Conservation (phyloP, 2,329 filamentous ascomycete genomes). For the Alternaria tenuissima region DNA sequence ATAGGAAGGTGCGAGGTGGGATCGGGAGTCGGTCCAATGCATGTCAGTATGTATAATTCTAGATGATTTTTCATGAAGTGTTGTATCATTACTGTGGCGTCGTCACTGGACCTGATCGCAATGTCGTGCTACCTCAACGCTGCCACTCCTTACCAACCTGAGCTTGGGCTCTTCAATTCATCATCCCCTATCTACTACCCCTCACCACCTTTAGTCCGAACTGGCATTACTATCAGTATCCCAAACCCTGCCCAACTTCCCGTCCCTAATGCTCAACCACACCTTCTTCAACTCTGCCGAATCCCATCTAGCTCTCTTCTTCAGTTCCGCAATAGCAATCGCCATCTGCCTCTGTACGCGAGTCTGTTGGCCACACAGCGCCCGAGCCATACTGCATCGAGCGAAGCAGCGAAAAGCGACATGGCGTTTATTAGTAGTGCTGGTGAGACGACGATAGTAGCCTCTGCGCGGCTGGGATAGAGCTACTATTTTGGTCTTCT, state of each 20-base stretch:
- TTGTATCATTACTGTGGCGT: neutral
- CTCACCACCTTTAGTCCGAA: neutral
- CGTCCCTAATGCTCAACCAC: neutral
- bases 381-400: conserved; percentile 1
- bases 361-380: neutral
- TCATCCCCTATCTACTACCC: neutral
- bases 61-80: neutral
- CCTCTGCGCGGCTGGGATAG: neutral
- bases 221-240: neutral
- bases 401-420: neutral
- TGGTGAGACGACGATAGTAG: neutral
- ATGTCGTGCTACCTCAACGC: neutral
- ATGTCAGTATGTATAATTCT: neutral
- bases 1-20: neutral
- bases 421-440: neutral
- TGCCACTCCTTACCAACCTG: neutral
- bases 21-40: neutral
- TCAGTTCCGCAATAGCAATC: neutral
- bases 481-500: neutral
- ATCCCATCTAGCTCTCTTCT: neutral
- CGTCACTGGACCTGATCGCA: neutral
- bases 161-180: neutral
- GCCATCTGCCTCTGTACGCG: neutral
- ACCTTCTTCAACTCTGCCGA: conserved; percentile 3
- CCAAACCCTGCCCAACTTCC: neutral